Base-by-base conservation (phyloP, 768 basidiomycete species). In the Trametes gibbosa region DNA sequence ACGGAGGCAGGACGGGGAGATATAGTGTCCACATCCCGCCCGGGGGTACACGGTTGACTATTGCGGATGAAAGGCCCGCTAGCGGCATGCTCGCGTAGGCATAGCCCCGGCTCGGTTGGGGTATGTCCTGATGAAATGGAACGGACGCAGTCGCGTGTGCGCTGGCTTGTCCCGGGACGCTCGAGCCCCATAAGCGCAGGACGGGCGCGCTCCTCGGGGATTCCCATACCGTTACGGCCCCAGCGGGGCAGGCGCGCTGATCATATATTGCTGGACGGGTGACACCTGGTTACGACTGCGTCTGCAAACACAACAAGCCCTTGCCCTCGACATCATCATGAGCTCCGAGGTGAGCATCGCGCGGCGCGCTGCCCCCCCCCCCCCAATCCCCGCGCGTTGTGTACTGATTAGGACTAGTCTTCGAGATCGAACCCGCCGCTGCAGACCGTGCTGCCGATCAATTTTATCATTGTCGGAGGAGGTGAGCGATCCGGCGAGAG, bases 381-480 rank as follows among this genome's bases (percentile, higher is more conserved):
- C 10, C 29, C 5, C 29, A 32, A 32, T 10, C 1, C 1, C 5
- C 21, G 14, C 29, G 17, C 17, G 17, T 23, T 25, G 17, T 13
- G 7, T 21, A 14, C 51, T 42, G 27, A 53, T 53, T 24, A 1
- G 1, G 1, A 19, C 24, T 53, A 58, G 56, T 58, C 48, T 34
- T 50, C 49, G 23, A 41, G 49, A 45, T 50, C 56, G 21, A 50
- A 58, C 56, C 49, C 42, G 27, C 56, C 56, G 32, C 42, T 50
- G 21, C 56, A 58, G 32, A 46, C 56, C 13, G 42, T 39, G 29
- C 55, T 64, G 16, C 55, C 66, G 37, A 65, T 74, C 42, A 61
- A 70, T 41, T 68, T 72, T 55, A 42, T 69, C 17, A 64, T 74
- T 32, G 64, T 74, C 12, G 73, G 73, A 29, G 72, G 73, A 61